Base-by-base conservation (phyloP, 129 eudicot species). In the Logfia minima region DNA sequence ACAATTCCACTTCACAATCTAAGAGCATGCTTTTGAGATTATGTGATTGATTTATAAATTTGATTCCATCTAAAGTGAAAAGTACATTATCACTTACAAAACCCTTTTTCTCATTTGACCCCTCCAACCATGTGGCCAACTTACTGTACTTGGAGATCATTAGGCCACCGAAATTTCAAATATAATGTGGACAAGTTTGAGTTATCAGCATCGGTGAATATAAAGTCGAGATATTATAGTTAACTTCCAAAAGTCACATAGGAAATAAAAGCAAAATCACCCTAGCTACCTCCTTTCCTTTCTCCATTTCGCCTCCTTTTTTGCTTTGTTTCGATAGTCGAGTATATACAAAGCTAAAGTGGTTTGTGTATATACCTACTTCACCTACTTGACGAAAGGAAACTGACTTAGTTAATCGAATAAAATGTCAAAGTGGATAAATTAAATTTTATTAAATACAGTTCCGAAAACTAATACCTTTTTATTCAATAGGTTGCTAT, bases 31-130 rank as follows among this genome's bases (percentile, higher is more conserved):
- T 48, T 76, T 51, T 16, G 18, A 31, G 63, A 29, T 76, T 31
- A 48, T 66, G 17, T 6, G 71, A 65, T 76, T 48, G 23, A 65
- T 14, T 19, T 19, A 18, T 19, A 17, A 6, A 58, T 58, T 7
- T 58, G 63, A 58, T 58, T 58, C 26, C 24, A 58, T 19, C 23
- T 48, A 66, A 76, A 76, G 80, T 76, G 66, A 48, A 76, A 66
- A 76, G 72, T 66, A 13, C 80, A 31, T 53, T 31, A 58, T 29
- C 52, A 29, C 53, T 76, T 66, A 65, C 45, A 21, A 31, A 65
- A 11, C 22, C 2, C 32, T 64, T 53, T 56, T 75, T 75, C 63
- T 28, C 17, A 31, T 75, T 43, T 26, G 63, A 26, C 51, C 71
- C 60, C 70, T 28, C 18, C 71, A 52, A 18, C 73, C 73, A 66